Conservation (phyloP, 371 early-diverging fungal species). For the Gilbertella persicaria region DNA sequence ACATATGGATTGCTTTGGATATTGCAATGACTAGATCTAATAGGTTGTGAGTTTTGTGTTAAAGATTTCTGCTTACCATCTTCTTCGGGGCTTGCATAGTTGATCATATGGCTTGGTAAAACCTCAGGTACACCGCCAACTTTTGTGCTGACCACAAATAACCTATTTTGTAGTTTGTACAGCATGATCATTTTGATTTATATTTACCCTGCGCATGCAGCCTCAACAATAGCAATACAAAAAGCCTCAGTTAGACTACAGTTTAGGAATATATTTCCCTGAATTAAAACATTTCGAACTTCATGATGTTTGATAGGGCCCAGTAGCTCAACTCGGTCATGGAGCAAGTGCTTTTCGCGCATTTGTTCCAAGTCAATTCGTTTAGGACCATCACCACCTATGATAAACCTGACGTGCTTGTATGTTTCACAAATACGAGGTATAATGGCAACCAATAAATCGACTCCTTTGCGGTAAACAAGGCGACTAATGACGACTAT, state of each 20-base stretch:
- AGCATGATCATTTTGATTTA: neutral
- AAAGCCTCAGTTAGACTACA: slow-evolving; percentile 99
- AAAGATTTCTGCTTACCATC: slow-evolving; percentile 70
- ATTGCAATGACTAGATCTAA: slow-evolving; percentile 77
- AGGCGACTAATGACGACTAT: slow-evolving; percentile 94
- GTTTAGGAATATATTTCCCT: slow-evolving; percentile 97
- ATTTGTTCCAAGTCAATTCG: slow-evolving; percentile 96
- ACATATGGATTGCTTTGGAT: slow-evolving; percentile 72
- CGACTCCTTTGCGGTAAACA: slow-evolving; percentile 97
- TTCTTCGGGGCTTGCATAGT: slow-evolving; percentile 90
- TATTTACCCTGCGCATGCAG: slow-evolving; percentile 91
- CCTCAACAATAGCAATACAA: slow-evolving; percentile 99
- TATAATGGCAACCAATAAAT: slow-evolving; percentile 90
- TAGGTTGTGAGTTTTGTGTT: neutral
- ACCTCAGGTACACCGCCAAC: slow-evolving; percentile 99
- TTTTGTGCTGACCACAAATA: slow-evolving; percentile 96
- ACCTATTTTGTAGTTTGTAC: slow-evolving; percentile 40
- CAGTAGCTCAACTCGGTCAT: slow-evolving; percentile 93
- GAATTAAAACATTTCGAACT: slow-evolving; percentile 89
- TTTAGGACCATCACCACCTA: slow-evolving; percentile 99
- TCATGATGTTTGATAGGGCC: slow-evolving; percentile 87
- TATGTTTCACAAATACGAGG: slow-evolving; percentile 91
- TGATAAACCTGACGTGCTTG: slow-evolving; percentile 87
- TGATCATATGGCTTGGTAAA: slow-evolving; percentile 93
- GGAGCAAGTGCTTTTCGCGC: slow-evolving; percentile 91